Evolutionary conservation across 345 rosid genomes (phyloP), one percentile per base, ranked within the genome.

Genomic region (Odontarrhena argentea): DNA sequence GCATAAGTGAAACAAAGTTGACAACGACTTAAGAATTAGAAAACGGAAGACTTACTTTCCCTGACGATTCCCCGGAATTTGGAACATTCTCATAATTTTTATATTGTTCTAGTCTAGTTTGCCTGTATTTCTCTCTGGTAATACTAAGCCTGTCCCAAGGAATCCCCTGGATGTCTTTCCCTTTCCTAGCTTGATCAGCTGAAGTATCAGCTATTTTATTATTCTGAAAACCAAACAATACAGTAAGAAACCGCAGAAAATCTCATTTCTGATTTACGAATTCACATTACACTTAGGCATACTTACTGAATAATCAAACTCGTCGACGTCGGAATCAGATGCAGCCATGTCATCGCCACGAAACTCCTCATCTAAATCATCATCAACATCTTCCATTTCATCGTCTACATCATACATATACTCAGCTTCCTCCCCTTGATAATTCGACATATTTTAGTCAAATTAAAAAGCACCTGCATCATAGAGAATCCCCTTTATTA

Each of bases 141-240:
- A 83, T 86, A 73, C 83, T 86, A 60, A 85, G 84, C 68, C 91
- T 83, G 12, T 86, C 90, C 97, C 97, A 90, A 15, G 95, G 97
- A 47, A 90, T 90, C 36, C 97, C 97, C 65, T 90, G 95, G 58
- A 91, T 81, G 52, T 91, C 97, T 74, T 79, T 86, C 35, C 96
- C 96, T 40, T 77, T 77, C 50, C 96, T 76, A 6, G 96, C 96
- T 69, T 91, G 84, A 24, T 81, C 92, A 68, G 97, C 84, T 10
- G 87, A 68, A 25, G 88, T 91, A 62, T 87, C 97, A 6, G 86
- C 74, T n/a, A 75, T 73, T 70, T 79, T 85, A 75, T 60, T 74
- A 48, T 63, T 65, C 87, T 87, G 68, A 43, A 59, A 44, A 15
- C 58, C 6, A 4, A 58, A 37, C 28, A 52, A 22, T 3, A 57